These are phyloP conservation scores for Ustilago nuda DNA, from an alignment of 1,284 basidiomycete species.

Conservation along the genomic window DNA sequence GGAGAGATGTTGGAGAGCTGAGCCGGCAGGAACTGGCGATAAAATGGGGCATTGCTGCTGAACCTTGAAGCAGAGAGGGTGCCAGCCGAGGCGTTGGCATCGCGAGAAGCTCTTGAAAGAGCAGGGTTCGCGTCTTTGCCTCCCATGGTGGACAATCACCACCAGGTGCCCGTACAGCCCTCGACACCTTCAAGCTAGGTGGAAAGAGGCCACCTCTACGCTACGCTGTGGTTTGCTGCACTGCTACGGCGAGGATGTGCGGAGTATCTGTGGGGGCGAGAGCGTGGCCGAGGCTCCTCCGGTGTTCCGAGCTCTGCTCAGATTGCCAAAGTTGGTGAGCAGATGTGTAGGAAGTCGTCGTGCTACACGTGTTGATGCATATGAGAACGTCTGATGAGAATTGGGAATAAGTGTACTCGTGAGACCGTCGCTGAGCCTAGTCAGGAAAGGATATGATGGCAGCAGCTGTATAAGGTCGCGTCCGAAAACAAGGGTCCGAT, in stretches of 20 bases:
- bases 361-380: background rate
- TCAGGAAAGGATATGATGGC: background rate
- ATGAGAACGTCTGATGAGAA: background rate
- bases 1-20: slow-evolving; percentile 45
- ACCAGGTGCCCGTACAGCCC: background rate
- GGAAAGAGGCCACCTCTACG: background rate
- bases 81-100: slow-evolving; percentile 11
- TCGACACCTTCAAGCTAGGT: background rate
- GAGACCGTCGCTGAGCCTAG: background rate
- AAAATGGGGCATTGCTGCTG: slow-evolving; percentile 31
- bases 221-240: background rate
- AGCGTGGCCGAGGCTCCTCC: background rate
- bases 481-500: slow-evolving; percentile 4
- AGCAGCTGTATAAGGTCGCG: background rate
- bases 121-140: slow-evolving; percentile 33
- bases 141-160: slow-evolving; percentile 21
- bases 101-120: slow-evolving; percentile 36
- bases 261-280: background rate
- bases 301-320: background rate
- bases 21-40: slow-evolving; percentile 50
- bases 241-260: no score
- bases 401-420: background rate
- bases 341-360: background rate
- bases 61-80: slow-evolving; percentile 11
- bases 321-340: background rate